Evolutionary conservation across 2,329 filamentous ascomycete genomes (phyloP), one percentile per base, ranked within the genome.

Genomic region (Taxawa tesnikishii): DNA sequence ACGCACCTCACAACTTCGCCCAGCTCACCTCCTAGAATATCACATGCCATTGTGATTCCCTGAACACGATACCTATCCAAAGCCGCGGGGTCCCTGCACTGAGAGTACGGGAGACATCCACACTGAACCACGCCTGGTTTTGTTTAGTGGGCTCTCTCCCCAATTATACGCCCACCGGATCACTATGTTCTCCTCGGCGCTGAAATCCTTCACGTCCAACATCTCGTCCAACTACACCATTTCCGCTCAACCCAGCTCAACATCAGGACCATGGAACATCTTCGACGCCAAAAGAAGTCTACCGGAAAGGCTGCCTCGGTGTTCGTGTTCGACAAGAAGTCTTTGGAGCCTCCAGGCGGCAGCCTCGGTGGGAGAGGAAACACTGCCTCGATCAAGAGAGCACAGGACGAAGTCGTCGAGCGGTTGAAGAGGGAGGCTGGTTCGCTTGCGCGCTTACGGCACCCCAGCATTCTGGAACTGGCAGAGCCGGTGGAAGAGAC

Each of bases 401-500:
- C 78, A 13, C 74, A 87, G 23, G 88, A 96, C 42, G 88, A 94
- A 56, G 84, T 94, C 3, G 68, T 94, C 28, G 88, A 96, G 51
- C 71, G 87, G 34, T 57, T 98, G 45, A 93, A 84, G 62, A 87
- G 85, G 51, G 90, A 96, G 56, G 90, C 87, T 2, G 83, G 83
- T 39, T 85, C 80, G 40, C 68, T 98, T 23, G 87, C 90, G 26
- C 77, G 84, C 39, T 63, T 98, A 42, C 74, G 90, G 15, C 90
- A 98, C 53, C 90, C 90, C 1, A 92, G 81, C 43, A 76, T 98
- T 32, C 67, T 98, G 28, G 90, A 98, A 53, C 68, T 98, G 21
- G 80, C 87, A 27, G 90, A 98, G 55, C 90, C 90, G 0, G 83
- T 96, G 5, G 90, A 98, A 55, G 90, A 98, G 42, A 96, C 83